Base-by-base conservation (phyloP, 176 grass and related monocot species). In the Eremochloa ophiuroides region DNA sequence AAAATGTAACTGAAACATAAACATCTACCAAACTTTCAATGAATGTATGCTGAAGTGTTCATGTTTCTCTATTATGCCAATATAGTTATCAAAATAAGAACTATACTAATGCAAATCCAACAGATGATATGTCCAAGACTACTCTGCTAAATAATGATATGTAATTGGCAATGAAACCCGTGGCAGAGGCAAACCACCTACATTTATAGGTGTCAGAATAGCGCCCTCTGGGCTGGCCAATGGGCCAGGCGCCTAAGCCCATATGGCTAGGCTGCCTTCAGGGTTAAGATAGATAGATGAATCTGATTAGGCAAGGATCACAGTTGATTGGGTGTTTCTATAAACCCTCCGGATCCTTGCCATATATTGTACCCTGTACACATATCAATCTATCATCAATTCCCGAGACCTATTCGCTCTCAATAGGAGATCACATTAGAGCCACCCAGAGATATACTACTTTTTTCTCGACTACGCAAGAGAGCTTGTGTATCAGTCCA, bases 41-140 rank as follows among this genome's bases (percentile, higher is more conserved):
- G 18, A 31, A 28, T 4, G 2, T 44, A 44, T 22, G 2, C 14
- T 17, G 31, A 75, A 63, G 31, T 64, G 38, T 10, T 17, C 27
- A 3, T n/a, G 30, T 15, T 38, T n/a, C 15, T 17, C 41, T 37
- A 56, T 27, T 56, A 74, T 18, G 18, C 10, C 10, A 55, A 55
- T 37, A 48, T 35, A 48, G 26, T 31, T 22, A 11, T 31, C 43
- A 18, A 47, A 72, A 17, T 28, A 46, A 47, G 26, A 47, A 29
- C 15, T 18, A 71, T 70, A 44, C 72, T 29, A 20, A 27, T 76
- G 55, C 16, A 81, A 47, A 86, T 47, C 34, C 28, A 81, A 74
- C 67, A 37, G 72, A 40, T 16, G 27, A 79, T 46, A 68, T 73
- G 39, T 43, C 73, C 38, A 37, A 60, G 60, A 31, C 65, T 72